Evolutionary conservation across 208 protist genomes (phyloP).

Genomic region (Leishmania major): DNA sequence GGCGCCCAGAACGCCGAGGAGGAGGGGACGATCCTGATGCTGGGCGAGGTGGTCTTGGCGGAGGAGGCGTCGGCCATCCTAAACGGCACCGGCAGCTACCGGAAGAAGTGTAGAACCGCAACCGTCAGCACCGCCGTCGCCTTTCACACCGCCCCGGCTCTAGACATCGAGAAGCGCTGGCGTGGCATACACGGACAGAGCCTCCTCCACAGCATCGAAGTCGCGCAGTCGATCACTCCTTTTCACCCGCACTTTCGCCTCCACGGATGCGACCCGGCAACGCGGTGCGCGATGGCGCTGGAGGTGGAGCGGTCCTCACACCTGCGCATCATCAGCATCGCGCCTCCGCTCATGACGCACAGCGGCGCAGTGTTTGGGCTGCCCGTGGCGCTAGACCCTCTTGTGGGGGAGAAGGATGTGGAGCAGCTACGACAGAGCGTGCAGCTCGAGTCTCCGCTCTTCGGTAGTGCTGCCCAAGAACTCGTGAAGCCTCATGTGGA

Average conservation of each 20-base stretch:
- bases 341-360: slow-evolving; percentile 34
- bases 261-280: slow-evolving; percentile 10
- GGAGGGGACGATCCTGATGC: slow-evolving; percentile 39
- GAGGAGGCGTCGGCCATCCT: slow-evolving; percentile 39
- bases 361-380: slow-evolving; percentile 34
- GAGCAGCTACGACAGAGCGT: slow-evolving; percentile 48
- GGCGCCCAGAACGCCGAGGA: not conserved
- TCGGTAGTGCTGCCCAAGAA: slow-evolving; percentile 31
- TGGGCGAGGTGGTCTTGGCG: slow-evolving; percentile 67
- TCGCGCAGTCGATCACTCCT: slow-evolving; percentile 14
- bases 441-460: slow-evolving; percentile 27
- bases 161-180: slow-evolving; percentile 50
- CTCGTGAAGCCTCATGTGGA: slow-evolving; percentile 44
- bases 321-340: slow-evolving; percentile 65
- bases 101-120: slow-evolving; percentile 10
- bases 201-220: slow-evolving; percentile 55
- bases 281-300: slow-evolving; percentile 24
- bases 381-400: slow-evolving; percentile 38
- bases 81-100: slow-evolving; percentile 16
- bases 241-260: slow-evolving; percentile 18
- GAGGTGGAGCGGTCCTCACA: slow-evolving; percentile 13
- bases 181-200: slow-evolving; percentile 44
- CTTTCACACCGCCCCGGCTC: slow-evolving; percentile 34
- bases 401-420: slow-evolving; percentile 46
- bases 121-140: slow-evolving; percentile 13